These are phyloP conservation scores for Dactylella cylindrospora DNA, from an alignment of 2,329 filamentous ascomycete genomes.

Conservation along the genomic window DNA sequence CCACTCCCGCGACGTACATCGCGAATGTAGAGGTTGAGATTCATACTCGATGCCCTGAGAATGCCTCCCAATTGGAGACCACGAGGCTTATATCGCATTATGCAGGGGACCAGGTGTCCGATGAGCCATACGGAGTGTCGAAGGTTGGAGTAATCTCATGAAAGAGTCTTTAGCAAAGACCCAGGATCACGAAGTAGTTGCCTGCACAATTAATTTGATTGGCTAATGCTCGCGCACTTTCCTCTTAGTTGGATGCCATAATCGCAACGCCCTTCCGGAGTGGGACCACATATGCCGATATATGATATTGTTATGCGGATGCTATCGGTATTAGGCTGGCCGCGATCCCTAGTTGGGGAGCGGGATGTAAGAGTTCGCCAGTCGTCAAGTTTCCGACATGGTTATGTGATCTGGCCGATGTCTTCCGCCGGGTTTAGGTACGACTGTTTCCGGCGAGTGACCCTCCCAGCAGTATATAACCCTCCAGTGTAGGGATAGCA, in stretches of 20 bases:
- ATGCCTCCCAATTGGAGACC: constrained; percentile 17
- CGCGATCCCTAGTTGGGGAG: constrained; percentile 14
- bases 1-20: constrained; percentile 1
- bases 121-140: constrained; percentile 23
- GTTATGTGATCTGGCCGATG: constrained; percentile 20
- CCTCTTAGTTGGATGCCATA: not conserved
- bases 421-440: constrained; percentile 1
- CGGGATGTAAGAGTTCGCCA: constrained; percentile 42
- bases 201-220: constrained; percentile 8
- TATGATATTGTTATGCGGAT: constrained; percentile 10
- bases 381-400: constrained; percentile 15
- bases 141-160: constrained; percentile 19
- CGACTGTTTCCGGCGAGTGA: constrained; percentile 43
- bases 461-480: constrained; percentile 34
- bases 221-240: constrained; percentile 21
- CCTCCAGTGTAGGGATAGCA: constrained; percentile 40
- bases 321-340: constrained; percentile 32
- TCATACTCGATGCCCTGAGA: constrained; percentile 17
- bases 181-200: constrained; percentile 32
- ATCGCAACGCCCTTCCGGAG: constrained; percentile 32
- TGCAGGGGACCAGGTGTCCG: constrained; percentile 27
- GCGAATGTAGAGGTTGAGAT: constrained; percentile 12
- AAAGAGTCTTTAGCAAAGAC: constrained; percentile 9
- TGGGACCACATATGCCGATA: constrained; percentile 32
- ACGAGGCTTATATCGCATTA: constrained; percentile 25